Evolutionary conservation across 139 green algal genomes (phyloP).

Genomic region (Chlorokybus atmophyticus): DNA sequence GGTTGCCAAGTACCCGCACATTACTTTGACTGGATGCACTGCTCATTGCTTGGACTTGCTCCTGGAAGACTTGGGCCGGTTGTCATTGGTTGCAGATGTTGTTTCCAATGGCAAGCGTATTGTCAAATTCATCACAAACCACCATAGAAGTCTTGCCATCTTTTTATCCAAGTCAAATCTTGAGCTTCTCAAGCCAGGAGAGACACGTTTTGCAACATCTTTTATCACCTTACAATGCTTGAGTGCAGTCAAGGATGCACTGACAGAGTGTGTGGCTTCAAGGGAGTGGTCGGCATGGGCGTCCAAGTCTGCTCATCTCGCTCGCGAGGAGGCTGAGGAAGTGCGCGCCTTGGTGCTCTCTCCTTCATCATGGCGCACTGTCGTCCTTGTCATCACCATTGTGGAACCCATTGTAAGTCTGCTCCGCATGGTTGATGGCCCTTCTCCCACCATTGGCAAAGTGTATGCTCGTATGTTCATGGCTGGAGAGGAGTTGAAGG

Average conservation of each 20-base stretch:
- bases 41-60: not conserved
- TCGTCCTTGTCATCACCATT: not conserved
- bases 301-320: not conserved
- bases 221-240: slow-evolving; percentile 3
- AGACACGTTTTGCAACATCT: slow-evolving; percentile 4
- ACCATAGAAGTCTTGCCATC: not conserved
- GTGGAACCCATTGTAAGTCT: not conserved
- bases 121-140: slow-evolving; percentile 6
- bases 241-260: not conserved
- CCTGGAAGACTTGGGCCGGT: not conserved
- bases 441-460: not conserved
- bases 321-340: not conserved
- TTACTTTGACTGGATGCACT: not conserved
- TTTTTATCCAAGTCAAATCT: not conserved
- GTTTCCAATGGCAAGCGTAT: not conserved
- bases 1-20: not conserved
- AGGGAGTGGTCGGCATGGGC: not conserved
- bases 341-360: not conserved
- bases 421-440: not conserved
- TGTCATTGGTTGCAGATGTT: not conserved
- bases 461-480: not conserved
- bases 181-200: slow-evolving; percentile 4
- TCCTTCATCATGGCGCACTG: not conserved
- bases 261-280: not conserved
- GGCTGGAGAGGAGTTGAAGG: not conserved